Evolutionary conservation across 192 early-diverging fungal species (phyloP).

Genomic region (Coemansia sp.): DNA sequence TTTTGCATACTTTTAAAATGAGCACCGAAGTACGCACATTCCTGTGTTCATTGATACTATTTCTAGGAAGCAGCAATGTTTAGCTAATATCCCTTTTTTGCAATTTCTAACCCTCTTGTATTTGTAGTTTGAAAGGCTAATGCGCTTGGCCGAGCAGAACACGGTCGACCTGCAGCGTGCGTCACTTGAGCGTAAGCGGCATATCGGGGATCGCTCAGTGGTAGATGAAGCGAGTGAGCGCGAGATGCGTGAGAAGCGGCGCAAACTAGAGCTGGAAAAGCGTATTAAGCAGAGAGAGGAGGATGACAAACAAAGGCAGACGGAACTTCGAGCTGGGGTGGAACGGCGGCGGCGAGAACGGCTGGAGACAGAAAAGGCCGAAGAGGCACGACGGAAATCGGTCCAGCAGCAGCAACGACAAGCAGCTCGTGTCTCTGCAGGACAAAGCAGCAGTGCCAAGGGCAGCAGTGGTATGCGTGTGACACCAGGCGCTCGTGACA

Average conservation of each 20-base stretch:
- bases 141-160: constrained; percentile 55
- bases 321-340: constrained; percentile 5
- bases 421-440: neutral
- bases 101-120: neutral
- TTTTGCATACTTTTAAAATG: constrained; percentile 18
- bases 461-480: neutral
- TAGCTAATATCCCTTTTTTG: neutral
- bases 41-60: neutral
- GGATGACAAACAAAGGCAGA: constrained; percentile 32
- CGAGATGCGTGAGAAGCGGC: constrained; percentile 36
- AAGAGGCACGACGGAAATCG: constrained; percentile 7
- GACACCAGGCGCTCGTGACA: neutral
- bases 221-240: constrained; percentile 11
- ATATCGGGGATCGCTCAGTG: neutral
- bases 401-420: constrained; percentile 9
- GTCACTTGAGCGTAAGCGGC: constrained; percentile 34
- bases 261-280: constrained; percentile 34
- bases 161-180: constrained; percentile 47
- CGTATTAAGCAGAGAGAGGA: constrained; percentile 36
- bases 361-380: constrained; percentile 15
- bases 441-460: constrained; percentile 5
- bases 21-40: constrained; percentile 34
- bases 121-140: constrained; percentile 52
- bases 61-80: neutral
- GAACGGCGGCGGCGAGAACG: constrained; percentile 28